A percentile compares a stretch with the other conserved stretches of the same genome.
Evolutionary conservation across 2,329 filamentous ascomycete genomes (phyloP).

Genomic region (Aphanocladium album): DNA sequence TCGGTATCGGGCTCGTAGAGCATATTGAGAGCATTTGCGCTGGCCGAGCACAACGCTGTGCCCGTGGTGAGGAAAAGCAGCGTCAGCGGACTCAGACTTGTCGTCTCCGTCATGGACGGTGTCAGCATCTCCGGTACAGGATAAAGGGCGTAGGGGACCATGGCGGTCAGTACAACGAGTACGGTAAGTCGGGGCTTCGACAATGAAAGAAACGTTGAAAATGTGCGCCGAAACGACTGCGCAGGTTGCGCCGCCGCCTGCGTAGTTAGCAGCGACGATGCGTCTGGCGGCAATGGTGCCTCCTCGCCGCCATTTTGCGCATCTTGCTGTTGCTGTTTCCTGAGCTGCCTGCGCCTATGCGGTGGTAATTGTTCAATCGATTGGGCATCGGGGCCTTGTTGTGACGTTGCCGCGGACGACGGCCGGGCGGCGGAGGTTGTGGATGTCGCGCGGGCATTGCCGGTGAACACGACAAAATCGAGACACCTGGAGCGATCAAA

Average conservation of each 20-base stretch:
- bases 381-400: constrained; percentile 9
- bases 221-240: constrained; percentile 55
- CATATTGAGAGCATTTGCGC: constrained; percentile 96
- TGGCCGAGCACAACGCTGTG: constrained; percentile 82
- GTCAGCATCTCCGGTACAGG: constrained; percentile 82
- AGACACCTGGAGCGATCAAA: constrained; percentile 34
- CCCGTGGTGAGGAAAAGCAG: constrained; percentile 87
- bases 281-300: constrained; percentile 39
- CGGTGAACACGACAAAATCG: constrained; percentile 27
- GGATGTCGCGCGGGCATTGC: constrained; percentile 23
- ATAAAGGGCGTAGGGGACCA: constrained; percentile 87
- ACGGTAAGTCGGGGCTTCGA: constrained; percentile 93
- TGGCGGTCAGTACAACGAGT: constrained; percentile 85
- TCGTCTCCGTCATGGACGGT: constrained; percentile 59
- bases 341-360: constrained; percentile 31
- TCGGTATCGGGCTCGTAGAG: constrained; percentile 88
- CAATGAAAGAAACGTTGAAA: constrained; percentile 81
- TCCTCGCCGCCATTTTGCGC: constrained; percentile 16
- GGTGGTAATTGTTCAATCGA: constrained; percentile 25
- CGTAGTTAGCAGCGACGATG: constrained; percentile 52
- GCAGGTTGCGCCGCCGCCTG: constrained; percentile 45
- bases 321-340: constrained; percentile 19
- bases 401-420: neutral
- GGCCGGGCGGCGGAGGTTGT: constrained; percentile 13
- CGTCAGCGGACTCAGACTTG: constrained; percentile 84